Base-by-base conservation (phyloP, 805 yeast species). In the Ogataea pini region DNA sequence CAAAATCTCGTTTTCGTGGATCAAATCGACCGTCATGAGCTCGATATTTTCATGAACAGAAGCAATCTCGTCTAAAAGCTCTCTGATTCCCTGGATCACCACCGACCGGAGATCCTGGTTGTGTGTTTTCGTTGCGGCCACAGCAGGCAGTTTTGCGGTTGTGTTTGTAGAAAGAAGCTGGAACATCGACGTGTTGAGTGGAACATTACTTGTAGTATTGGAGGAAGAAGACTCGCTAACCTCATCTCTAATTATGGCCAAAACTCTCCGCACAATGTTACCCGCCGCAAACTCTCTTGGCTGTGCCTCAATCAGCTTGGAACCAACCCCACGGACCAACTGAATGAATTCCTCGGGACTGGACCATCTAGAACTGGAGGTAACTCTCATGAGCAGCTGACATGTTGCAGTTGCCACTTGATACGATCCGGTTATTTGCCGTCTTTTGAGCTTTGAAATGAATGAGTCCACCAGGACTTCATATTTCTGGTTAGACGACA, bases 271-370 rank as follows among this genome's bases (percentile, higher is more conserved):
- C 14, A 92, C 86, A 32, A 94, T 85, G 65, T 94, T 94, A 8
- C 98, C 98, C 47, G 91, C 81, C 2, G 90, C 79, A 57, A 90
- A 83, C 59, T 91, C 96, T 54, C 89, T 78, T 7, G 98, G 97
- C 61, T 88, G 94, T 3, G 97, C 96, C 19, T 76, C 79, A 32
- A 81, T 80, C 41, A 94, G 70, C 27, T 77, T 70, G 33, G 72
- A 72, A 7, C 98, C 99, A 16, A 91, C 79, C 47, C 75, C 73
- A 58, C 95, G 81, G 56, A 92, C 81, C 49, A 86, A 81, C 14
- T 68, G 68, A 22, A 92, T 83, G 52, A 92, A 73, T 51, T 87
- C 89, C 50, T 80, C 83, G 9, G 89, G 80, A 49, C 81, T 80
- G 42, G 80, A 73, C 98, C 98, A 94, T 63, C 96, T 76, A 1